A percentile compares a stretch with the other conserved stretches of the same genome.
Conservation (phyloP, 2,329 filamentous ascomycete species). For the Coniella vitis region DNA sequence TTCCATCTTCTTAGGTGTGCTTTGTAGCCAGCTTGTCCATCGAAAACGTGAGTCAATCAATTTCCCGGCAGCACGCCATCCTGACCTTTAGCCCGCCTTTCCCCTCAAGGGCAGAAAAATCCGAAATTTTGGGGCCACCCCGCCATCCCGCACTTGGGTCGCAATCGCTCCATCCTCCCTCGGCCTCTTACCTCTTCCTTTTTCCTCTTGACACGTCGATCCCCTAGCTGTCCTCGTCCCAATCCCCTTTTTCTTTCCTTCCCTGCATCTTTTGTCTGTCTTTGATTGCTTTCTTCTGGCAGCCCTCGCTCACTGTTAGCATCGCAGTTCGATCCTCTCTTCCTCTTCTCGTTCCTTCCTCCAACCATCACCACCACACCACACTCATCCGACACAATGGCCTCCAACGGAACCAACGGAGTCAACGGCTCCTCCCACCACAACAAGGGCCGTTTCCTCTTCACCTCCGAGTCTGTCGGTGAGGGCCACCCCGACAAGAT, state of each 20-base stretch:
- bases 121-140: slow-evolving; percentile 1
- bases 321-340: neutral
- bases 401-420: slow-evolving; percentile 40
- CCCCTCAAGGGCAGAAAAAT: neutral
- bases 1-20: neutral
- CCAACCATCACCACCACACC: neutral
- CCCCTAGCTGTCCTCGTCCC: neutral
- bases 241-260: neutral
- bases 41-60: neutral
- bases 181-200: neutral
- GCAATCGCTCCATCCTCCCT: neutral
- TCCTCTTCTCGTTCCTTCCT: neutral
- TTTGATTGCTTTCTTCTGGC: neutral
- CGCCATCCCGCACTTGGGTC: slow-evolving; percentile 2
- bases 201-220: neutral
- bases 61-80: neutral
- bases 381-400: slow-evolving; percentile 44
- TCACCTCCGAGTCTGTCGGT: slow-evolving; percentile 86
- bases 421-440: slow-evolving; percentile 38
- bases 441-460: slow-evolving; percentile 70
- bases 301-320: neutral
- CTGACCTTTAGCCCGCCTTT: neutral
- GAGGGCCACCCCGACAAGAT: slow-evolving; percentile 96
- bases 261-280: neutral
- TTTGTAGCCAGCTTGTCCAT: neutral